Evolutionary conservation across 768 basidiomycete genomes (phyloP).

Genomic region (Amanita rubescens): DNA sequence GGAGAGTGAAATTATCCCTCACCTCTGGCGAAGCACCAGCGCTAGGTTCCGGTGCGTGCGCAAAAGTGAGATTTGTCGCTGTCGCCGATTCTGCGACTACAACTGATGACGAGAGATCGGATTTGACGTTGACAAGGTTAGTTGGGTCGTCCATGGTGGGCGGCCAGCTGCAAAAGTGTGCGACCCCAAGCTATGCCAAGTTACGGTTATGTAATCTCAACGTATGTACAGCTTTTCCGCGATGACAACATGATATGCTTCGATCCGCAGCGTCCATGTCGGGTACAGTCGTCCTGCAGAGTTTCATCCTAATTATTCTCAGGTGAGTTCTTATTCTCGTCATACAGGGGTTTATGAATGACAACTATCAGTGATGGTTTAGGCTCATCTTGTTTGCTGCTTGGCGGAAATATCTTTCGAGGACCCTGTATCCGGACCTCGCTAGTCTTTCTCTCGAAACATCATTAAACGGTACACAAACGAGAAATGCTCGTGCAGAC

Average conservation of each 20-base stretch:
- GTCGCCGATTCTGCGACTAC: conserved; percentile 40
- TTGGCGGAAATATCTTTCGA: conserved; percentile 52
- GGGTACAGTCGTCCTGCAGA: background rate
- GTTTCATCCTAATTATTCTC: background rate
- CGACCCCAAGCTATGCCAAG: background rate
- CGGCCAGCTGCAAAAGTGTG: background rate
- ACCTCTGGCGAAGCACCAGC: conserved; percentile 32
- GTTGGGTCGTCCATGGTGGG: conserved; percentile 29
- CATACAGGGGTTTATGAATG: background rate
- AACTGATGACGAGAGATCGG: conserved; percentile 40
- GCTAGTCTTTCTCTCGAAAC: conserved; percentile 33
- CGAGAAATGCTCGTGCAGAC: conserved; percentile 13
- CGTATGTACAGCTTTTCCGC: background rate
- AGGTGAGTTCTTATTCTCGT: background rate
- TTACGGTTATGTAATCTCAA: background rate
- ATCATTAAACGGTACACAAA: conserved; percentile 13
- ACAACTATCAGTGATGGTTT: background rate
- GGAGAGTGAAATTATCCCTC: conserved; percentile 11
- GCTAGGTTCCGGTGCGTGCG: conserved; percentile 32
- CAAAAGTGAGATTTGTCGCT: conserved; percentile 39
- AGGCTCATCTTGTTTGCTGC: conserved; percentile 48
- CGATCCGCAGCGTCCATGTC: background rate
- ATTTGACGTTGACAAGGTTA: conserved; percentile 35
- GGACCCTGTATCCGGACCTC: conserved; percentile 53
- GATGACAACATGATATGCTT: too few species aligned